phyloP scores from a whole-genome alignment of 352 stramenopile genomes.

The Globisporangium viniferum region DNA sequence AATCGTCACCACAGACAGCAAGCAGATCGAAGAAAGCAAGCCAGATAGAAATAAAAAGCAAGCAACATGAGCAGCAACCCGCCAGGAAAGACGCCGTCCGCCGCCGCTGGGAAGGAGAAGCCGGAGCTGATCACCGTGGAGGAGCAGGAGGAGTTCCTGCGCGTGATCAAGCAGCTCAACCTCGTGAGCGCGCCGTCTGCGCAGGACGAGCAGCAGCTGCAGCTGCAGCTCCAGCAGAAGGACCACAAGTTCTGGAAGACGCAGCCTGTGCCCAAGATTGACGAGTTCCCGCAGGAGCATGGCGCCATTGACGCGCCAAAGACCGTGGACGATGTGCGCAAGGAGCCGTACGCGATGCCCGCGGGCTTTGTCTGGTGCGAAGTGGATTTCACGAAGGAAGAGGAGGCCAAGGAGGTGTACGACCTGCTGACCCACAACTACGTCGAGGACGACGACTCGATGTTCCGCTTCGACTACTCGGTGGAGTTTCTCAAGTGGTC shows the following conservation, averaged over 20 bases:
- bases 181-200: slow-evolving; percentile 28
- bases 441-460: slow-evolving; percentile 98
- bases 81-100: not conserved
- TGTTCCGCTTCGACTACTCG: slow-evolving; percentile 95
- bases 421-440: slow-evolving; percentile 97
- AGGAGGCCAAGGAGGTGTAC: slow-evolving; percentile 92
- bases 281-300: slow-evolving; percentile 69
- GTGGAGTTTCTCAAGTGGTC: slow-evolving; percentile 87
- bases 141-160: slow-evolving; percentile 72
- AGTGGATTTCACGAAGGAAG: slow-evolving; percentile 85
- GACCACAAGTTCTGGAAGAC: slow-evolving; percentile 91
- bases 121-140: slow-evolving; percentile 41
- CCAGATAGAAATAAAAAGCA: not conserved
- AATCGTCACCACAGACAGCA: not conserved
- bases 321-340: slow-evolving; percentile 84
- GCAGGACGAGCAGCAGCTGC: slow-evolving; percentile 10
- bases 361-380: slow-evolving; percentile 93
- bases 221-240: slow-evolving; percentile 21
- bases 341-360: slow-evolving; percentile 96
- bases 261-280: slow-evolving; percentile 78
- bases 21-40: not conserved
- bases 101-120: slow-evolving; percentile 12
- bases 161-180: slow-evolving; percentile 61
- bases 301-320: slow-evolving; percentile 94
- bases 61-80: not conserved